These are phyloP conservation scores for Sodiomyces alkalinus DNA, from an alignment of 2,329 filamentous ascomycete species.

Conservation along the genomic window DNA sequence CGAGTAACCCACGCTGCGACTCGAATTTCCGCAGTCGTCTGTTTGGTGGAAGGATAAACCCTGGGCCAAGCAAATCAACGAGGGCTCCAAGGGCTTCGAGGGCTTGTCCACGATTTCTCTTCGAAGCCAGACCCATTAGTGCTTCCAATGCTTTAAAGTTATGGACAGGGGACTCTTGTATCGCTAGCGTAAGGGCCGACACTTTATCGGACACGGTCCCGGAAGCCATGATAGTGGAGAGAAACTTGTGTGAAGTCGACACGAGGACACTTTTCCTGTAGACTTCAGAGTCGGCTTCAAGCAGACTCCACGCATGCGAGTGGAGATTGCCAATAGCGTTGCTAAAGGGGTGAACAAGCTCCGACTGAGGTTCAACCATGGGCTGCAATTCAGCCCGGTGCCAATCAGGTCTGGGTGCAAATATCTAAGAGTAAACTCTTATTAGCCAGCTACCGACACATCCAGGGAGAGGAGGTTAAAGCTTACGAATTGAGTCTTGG, in stretches of 20 bases:
- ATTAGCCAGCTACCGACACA: constrained; percentile 1
- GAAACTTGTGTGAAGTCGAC: constrained; percentile 85
- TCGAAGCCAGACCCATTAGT: constrained; percentile 68
- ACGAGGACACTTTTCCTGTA: constrained; percentile 63
- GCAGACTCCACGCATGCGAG: constrained; percentile 54
- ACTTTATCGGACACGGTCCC: constrained; percentile 96
- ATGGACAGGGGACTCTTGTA: constrained; percentile 92
- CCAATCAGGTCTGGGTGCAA: constrained; percentile 45
- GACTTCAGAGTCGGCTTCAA: constrained; percentile 61
- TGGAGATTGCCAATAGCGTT: constrained; percentile 37
- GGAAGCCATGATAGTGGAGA: constrained; percentile 91
- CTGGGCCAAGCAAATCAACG: constrained; percentile 86
- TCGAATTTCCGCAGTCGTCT: constrained; percentile 69
- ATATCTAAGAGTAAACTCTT: constrained; percentile 21
- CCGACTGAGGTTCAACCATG: constrained; percentile 28
- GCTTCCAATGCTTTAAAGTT: constrained; percentile 81
- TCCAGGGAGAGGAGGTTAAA: not conserved
- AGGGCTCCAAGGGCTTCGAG: constrained; percentile 84
- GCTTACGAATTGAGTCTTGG: constrained; percentile 19
- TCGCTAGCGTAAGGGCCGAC: constrained; percentile 81
- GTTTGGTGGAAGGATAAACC: constrained; percentile 67
- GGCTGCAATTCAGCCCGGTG: constrained; percentile 27
- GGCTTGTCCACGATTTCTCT: constrained; percentile 85
- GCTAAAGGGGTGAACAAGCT: constrained; percentile 27
- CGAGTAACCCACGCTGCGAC: constrained; percentile 62